phyloP scores from a whole-genome alignment of 2,329 filamentous ascomycete genomes.

The Cephalotrichum gorgonifer region DNA sequence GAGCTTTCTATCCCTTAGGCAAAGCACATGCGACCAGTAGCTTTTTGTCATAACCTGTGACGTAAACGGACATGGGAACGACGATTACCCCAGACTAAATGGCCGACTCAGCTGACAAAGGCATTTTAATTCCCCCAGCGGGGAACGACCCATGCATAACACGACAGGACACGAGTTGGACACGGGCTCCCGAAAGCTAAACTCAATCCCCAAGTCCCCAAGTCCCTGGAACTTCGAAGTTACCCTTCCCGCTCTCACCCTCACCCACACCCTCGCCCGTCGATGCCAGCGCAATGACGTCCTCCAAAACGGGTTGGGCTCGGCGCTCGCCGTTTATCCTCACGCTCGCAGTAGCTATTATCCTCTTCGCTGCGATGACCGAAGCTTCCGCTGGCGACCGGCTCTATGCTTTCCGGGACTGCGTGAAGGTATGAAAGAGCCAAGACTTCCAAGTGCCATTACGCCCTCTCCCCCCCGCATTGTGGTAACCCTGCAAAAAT shows the following conservation, averaged over 20 bases:
- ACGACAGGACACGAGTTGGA: too few relatives aligned
- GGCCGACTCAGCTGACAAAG: too few relatives aligned
- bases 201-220: not conserved
- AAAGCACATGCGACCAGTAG: too few relatives aligned
- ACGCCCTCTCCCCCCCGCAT: not conserved
- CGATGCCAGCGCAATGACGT: not conserved
- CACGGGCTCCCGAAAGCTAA: too few relatives aligned
- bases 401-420: conserved; percentile 78
- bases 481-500: too few relatives aligned
- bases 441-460: too few relatives aligned
- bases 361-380: conserved; percentile 31
- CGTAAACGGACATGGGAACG: too few relatives aligned
- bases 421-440: conserved; percentile 67
- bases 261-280: not conserved
- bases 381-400: conserved; percentile 73
- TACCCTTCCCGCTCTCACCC: not conserved
- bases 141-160: not conserved
- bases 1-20: too few relatives aligned
- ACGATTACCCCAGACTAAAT: too few relatives aligned
- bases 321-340: not conserved
- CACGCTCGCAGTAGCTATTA: not conserved
- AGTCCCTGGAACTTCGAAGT: not conserved
- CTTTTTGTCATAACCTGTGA: too few relatives aligned
- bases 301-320: not conserved
- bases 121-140: too few relatives aligned